phyloP scores from a whole-genome alignment of 306 rosid genomes.

The Cyamopsis tetragonoloba region DNA sequence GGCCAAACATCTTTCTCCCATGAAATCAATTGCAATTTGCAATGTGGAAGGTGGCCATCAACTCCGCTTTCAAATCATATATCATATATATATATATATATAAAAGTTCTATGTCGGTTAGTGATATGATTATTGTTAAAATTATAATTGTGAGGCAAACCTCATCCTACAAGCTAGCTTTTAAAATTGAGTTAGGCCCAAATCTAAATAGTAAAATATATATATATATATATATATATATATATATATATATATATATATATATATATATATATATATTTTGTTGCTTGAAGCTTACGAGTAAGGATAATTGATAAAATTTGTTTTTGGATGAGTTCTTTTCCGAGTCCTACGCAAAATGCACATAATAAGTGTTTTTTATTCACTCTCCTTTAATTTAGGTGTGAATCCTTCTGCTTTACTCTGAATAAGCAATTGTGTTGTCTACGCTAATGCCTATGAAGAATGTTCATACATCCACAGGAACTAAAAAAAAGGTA shows the following conservation, averaged over 20 bases:
- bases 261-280: too few relatives aligned
- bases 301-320: background rate
- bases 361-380: background rate
- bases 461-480: background rate
- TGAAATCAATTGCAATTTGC: conserved; percentile 17
- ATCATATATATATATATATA: too few relatives aligned
- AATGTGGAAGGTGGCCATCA: background rate
- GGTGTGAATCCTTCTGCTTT: conserved; percentile 3
- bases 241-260: too few relatives aligned
- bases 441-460: background rate
- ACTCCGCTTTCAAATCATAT: conserved; percentile 17
- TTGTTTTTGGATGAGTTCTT: background rate
- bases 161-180: too few relatives aligned
- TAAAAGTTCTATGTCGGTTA: too few relatives aligned
- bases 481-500: background rate
- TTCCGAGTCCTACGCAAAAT: background rate
- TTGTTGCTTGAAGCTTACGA: background rate
- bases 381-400: background rate
- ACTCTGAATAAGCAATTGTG: background rate
- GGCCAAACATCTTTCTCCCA: background rate
- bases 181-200: too few relatives aligned
- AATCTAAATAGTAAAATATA: too few relatives aligned
- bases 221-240: too few relatives aligned
- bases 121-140: too few relatives aligned
- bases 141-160: too few relatives aligned